phyloP scores from a whole-genome alignment of 2,329 filamentous ascomycete genomes.

The Verticillium alfalfae region DNA sequence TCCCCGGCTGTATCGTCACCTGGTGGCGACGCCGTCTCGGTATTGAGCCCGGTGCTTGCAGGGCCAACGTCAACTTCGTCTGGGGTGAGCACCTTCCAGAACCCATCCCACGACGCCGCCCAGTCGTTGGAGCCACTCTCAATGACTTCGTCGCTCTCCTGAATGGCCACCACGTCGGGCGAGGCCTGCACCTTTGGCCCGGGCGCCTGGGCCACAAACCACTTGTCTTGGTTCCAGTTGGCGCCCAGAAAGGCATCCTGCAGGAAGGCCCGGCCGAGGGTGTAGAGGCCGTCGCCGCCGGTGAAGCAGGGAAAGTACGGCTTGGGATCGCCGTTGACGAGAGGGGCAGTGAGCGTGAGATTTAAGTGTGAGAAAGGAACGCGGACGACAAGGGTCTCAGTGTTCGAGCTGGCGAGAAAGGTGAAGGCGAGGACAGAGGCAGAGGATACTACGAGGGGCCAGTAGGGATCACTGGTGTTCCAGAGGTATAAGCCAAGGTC shows the following conservation, averaged over 20 bases:
- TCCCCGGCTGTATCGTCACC: constrained; percentile 4
- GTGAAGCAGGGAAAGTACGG: constrained; percentile 38
- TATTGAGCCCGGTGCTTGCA: neutral
- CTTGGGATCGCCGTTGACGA: constrained; percentile 19
- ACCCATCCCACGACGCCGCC: constrained; percentile 23
- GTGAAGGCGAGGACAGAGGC: constrained; percentile 32
- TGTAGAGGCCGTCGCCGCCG: constrained; percentile 15
- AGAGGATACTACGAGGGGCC: constrained; percentile 30
- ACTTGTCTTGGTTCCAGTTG: constrained; percentile 26
- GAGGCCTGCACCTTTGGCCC: constrained; percentile 20
- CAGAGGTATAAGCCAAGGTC: constrained; percentile 33
- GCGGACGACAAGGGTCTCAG: constrained; percentile 12
- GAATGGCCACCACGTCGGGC: neutral
- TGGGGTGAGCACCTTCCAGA: constrained; percentile 18
- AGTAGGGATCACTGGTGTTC: constrained; percentile 26
- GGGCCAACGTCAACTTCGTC: constrained; percentile 9
- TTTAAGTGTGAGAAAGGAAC: constrained; percentile 25
- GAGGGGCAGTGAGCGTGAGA: constrained; percentile 28
- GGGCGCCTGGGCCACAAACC: constrained; percentile 34
- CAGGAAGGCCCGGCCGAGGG: constrained; percentile 37
- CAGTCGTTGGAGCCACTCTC: constrained; percentile 20
- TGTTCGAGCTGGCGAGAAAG: constrained; percentile 24
- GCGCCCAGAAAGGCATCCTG: constrained; percentile 40
- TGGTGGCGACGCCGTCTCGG: constrained; percentile 1
- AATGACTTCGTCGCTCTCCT: constrained; percentile 12